phyloP scores from a whole-genome alignment of 2,329 filamentous ascomycete genomes.

The Aspergillus pseudoviridinutans region DNA sequence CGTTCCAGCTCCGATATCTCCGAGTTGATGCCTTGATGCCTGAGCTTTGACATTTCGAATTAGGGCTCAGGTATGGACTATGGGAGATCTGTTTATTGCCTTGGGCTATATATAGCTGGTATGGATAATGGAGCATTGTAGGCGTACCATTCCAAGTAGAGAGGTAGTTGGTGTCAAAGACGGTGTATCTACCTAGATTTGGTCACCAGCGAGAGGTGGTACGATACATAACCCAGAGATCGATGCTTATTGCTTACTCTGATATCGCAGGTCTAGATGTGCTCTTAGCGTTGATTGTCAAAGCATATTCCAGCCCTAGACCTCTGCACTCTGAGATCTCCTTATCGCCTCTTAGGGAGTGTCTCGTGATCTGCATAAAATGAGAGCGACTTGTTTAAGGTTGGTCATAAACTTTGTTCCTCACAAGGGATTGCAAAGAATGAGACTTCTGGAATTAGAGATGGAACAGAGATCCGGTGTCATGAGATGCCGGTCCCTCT shows the following conservation, averaged over 20 bases:
- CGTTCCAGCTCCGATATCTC: constrained; percentile 19
- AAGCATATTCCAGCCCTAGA: neutral
- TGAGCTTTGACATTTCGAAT: constrained; percentile 1
- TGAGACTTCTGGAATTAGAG: neutral
- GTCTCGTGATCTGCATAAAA: neutral
- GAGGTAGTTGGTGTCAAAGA: no score
- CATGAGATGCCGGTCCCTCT: neutral
- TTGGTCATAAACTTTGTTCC: neutral
- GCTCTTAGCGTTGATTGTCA: neutral
- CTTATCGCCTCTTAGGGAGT: no score
- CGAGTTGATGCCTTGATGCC: constrained; percentile 12
- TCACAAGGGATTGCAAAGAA: neutral
- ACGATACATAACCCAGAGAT: neutral
- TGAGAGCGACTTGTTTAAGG: neutral
- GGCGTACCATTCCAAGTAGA: no score
- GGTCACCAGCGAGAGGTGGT: neutral
- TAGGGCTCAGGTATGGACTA: no score
- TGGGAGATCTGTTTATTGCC: no score
- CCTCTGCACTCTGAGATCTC: neutral
- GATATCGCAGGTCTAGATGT: neutral
- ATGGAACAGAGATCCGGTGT: neutral
- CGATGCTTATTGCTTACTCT: neutral
- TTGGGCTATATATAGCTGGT: no score
- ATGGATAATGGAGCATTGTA: no score
- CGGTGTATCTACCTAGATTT: neutral